These are phyloP conservation scores for Blepharisma japonicum DNA, from an alignment of 73 alveolate genomes.

Conservation along the genomic window DNA sequence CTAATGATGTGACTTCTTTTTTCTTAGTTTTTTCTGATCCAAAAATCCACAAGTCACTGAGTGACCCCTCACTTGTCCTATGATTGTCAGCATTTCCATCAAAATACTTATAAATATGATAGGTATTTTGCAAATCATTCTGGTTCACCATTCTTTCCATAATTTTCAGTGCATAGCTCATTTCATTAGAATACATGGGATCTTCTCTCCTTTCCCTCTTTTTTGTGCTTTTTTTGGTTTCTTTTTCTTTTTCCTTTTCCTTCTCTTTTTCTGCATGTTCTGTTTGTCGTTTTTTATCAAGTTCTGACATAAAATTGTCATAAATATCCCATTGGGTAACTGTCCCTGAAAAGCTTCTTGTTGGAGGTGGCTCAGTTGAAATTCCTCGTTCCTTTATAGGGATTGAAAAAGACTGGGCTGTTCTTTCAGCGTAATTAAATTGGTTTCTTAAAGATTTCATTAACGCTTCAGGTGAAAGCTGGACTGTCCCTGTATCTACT, in stretches of 20 bases:
- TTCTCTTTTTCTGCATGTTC: constrained; percentile 41
- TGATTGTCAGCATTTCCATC: constrained; percentile 60
- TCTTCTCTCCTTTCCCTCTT: constrained; percentile 71
- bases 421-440: constrained; percentile 88
- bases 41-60: constrained; percentile 96
- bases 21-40: constrained; percentile 91
- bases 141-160: constrained; percentile 97
- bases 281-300: constrained; percentile 56
- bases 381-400: constrained; percentile 78
- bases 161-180: constrained; percentile 69
- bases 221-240: constrained; percentile 72
- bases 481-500: constrained; percentile 62
- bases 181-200: constrained; percentile 85
- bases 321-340: constrained; percentile 99
- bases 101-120: constrained; percentile 86
- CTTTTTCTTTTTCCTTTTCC: constrained; percentile 60
- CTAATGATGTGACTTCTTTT: constrained; percentile 93
- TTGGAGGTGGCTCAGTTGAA: constrained; percentile 90
- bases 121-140: constrained; percentile 94
- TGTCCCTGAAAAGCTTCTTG: constrained; percentile 66
- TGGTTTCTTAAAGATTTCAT: constrained; percentile 78
- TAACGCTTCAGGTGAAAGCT: constrained; percentile 50
- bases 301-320: constrained; percentile 95
- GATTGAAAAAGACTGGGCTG: constrained; percentile 81
- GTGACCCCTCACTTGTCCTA: constrained; percentile 43